These are phyloP conservation scores for Fusarium marasasianum DNA, from an alignment of 2,329 filamentous ascomycete genomes.

Conservation along the genomic window DNA sequence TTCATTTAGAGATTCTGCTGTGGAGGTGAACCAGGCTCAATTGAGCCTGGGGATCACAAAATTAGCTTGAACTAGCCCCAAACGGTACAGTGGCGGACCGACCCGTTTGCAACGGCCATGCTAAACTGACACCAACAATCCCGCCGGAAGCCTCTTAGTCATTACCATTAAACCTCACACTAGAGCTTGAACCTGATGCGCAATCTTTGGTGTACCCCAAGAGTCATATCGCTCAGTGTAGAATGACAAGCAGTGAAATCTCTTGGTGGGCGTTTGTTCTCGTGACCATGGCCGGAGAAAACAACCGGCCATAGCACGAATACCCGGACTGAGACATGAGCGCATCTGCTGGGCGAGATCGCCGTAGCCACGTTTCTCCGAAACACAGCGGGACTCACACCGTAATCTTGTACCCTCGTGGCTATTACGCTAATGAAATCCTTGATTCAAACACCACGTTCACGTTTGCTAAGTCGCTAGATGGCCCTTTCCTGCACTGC, in stretches of 20 bases:
- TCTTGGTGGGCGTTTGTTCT: too few relatives aligned
- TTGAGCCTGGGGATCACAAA: not conserved
- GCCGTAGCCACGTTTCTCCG: not conserved
- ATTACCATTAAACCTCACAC: not conserved
- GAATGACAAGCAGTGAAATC: not conserved
- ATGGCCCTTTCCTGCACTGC: not conserved
- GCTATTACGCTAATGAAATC: not conserved
- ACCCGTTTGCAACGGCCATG: not conserved
- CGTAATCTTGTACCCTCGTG: not conserved
- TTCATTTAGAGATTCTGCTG: not conserved
- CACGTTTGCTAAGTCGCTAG: not conserved
- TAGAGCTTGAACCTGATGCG: not conserved
- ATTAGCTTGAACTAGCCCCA: not conserved
- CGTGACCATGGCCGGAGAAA: not conserved
- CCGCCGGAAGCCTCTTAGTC: not conserved
- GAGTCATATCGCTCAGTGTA: not conserved
- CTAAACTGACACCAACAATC: not conserved
- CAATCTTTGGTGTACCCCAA: accelerated
- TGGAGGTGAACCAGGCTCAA: not conserved
- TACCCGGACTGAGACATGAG: not conserved
- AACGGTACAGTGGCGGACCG: not conserved
- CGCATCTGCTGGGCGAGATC: not conserved
- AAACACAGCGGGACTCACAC: not conserved
- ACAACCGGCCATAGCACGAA: not conserved
- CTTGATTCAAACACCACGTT: not conserved